Conservation (phyloP, 768 basidiomycete species). For the Atractiella rhizophila region DNA sequence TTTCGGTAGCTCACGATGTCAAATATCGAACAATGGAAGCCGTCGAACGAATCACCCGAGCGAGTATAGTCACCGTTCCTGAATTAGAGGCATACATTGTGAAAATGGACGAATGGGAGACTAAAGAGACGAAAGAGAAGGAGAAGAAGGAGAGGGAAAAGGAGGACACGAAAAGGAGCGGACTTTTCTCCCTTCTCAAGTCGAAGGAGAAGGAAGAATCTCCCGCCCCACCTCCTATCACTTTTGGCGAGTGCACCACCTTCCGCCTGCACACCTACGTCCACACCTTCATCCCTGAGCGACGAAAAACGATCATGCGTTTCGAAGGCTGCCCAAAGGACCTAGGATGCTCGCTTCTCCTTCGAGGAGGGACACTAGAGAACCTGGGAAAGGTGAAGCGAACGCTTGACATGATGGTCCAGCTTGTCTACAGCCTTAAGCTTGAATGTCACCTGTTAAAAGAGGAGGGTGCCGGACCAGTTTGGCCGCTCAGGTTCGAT, state of each 20-base stretch:
- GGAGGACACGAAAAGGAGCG: not conserved
- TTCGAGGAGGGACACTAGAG: constrained; percentile 63
- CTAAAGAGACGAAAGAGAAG: too few species aligned
- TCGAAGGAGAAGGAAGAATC: constrained; percentile 12
- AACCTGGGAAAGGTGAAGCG: constrained; percentile 66
- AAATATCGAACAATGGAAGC: constrained; percentile 66
- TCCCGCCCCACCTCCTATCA: constrained; percentile 70
- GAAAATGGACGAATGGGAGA: not conserved
- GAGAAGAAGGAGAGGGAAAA: not conserved
- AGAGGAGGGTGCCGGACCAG: constrained; percentile 21
- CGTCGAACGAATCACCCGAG: constrained; percentile 79
- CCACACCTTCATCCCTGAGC: constrained; percentile 76
- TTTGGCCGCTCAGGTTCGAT: constrained; percentile 39
- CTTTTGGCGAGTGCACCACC: constrained; percentile 58
- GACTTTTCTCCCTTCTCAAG: too few species aligned
- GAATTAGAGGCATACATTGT: constrained; percentile 30
- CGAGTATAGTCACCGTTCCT: constrained; percentile 83
- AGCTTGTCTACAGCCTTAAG: constrained; percentile 78
- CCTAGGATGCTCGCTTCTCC: constrained; percentile 77
- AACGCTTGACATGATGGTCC: constrained; percentile 69
- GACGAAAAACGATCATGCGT: constrained; percentile 85
- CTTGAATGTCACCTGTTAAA: constrained; percentile 37
- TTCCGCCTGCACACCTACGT: constrained; percentile 85
- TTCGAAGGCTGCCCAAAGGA: constrained; percentile 87
- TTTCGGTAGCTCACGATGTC: constrained; percentile 70